A percentile compares a stretch with the other conserved stretches of the same genome.
These are phyloP conservation scores for Coelastrella sp. DNA, from an alignment of 139 green algal genomes.

Conservation along the genomic window DNA sequence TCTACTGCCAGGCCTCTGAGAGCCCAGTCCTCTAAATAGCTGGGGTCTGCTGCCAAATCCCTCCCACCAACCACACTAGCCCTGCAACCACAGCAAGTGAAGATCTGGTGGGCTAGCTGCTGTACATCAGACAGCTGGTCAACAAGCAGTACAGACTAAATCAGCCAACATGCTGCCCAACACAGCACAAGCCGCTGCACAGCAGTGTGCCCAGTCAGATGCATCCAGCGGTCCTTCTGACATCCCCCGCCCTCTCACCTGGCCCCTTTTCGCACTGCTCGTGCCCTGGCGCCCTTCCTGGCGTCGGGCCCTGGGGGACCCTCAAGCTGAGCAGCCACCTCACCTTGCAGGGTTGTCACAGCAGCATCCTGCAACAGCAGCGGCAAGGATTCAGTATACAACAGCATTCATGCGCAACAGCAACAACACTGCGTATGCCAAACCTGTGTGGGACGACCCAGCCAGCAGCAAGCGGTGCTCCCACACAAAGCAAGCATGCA, in stretches of 20 bases:
- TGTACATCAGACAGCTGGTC: neutral
- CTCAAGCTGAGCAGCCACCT: slow-evolving; percentile 11
- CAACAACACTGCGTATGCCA: neutral
- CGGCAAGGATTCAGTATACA: neutral
- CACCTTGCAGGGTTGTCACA: neutral
- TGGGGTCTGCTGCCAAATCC: slow-evolving; percentile 6
- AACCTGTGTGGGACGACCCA: neutral
- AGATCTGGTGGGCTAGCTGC: neutral
- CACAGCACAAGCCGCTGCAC: neutral
- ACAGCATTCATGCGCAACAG: neutral
- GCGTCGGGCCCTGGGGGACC: slow-evolving; percentile 5
- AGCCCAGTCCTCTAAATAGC: slow-evolving; percentile 17
- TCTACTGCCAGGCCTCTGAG: slow-evolving; percentile 9
- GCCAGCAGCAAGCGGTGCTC: neutral
- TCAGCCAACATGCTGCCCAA: neutral
- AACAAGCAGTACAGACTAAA: neutral
- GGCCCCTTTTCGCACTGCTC: slow-evolving; percentile 25
- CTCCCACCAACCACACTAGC: slow-evolving; percentile 20
- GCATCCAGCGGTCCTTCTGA: neutral
- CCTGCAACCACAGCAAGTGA: neutral
- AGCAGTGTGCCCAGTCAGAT: neutral
- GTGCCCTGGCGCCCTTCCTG: neutral
- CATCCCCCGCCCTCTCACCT: neutral
- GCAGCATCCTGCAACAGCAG: slow-evolving; percentile 7
- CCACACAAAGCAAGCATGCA: neutral